phyloP scores from a whole-genome alignment of 2,329 filamentous ascomycete genomes.

The Cladosporium sp. region DNA sequence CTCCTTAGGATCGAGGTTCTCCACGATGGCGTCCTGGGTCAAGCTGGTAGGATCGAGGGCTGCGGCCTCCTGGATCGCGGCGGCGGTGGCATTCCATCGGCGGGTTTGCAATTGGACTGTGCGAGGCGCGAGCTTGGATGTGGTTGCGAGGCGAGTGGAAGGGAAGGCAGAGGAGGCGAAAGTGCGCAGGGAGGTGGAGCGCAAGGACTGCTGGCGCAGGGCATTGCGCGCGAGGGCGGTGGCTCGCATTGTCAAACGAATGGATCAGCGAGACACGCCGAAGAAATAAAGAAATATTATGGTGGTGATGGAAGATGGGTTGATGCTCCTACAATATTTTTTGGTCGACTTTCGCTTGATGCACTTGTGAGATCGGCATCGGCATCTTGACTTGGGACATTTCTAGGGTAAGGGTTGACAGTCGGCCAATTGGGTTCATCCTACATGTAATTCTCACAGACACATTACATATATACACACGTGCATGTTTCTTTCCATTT shows the following conservation, averaged over 20 bases:
- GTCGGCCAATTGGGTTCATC: no score
- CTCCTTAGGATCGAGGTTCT: conserved; percentile 80
- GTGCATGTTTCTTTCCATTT: neutral
- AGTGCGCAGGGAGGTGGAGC: conserved; percentile 27
- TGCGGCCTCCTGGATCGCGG: conserved; percentile 56
- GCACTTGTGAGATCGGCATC: neutral
- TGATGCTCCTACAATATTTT: conserved; percentile 3
- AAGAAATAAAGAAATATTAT: conserved; percentile 5
- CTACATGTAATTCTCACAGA: no score
- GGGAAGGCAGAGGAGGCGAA: conserved; percentile 31
- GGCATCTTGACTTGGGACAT: neutral
- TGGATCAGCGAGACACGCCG: conserved; percentile 2
- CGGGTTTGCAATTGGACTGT: conserved; percentile 10
- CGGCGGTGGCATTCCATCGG: conserved; percentile 34
- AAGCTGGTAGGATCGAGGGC: conserved; percentile 58
- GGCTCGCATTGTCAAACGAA: conserved; percentile 28
- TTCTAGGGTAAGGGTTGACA: neutral
- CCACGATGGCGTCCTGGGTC: conserved; percentile 68
- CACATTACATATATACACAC: neutral
- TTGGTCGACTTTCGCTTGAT: neutral
- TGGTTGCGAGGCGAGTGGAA: conserved; percentile 11
- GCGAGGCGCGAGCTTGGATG: conserved; percentile 1
- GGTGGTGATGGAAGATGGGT: neutral
- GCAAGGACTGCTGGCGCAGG: conserved; percentile 32
- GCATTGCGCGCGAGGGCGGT: conserved; percentile 32